A percentile compares a stretch with the other conserved stretches of the same genome.
These are phyloP conservation scores for Extremus antarcticus DNA, from an alignment of 495 filamentous ascomycete genomes.

Conservation along the genomic window DNA sequence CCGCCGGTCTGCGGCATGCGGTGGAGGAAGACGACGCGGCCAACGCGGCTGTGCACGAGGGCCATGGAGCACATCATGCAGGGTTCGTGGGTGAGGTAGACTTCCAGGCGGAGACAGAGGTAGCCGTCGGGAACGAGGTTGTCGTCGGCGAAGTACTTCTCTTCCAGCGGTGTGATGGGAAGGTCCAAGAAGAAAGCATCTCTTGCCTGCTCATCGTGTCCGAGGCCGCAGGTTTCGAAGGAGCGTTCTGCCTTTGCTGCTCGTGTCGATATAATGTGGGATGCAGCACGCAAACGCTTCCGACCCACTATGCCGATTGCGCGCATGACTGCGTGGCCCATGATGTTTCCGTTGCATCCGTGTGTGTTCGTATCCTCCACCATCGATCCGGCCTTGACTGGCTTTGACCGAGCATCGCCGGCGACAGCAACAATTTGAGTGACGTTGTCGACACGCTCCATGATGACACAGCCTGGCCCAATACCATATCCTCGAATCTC, in stretches of 20 bases:
- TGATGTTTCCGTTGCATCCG: constrained; percentile 49
- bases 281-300: constrained; percentile 37
- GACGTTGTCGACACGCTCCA: constrained; percentile 41
- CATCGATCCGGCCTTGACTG: constrained; percentile 30
- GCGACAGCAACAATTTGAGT: constrained; percentile 56
- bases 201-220: constrained; percentile 10
- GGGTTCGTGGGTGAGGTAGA: constrained; percentile 89
- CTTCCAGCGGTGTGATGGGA: constrained; percentile 29
- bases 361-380: background rate
- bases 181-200: constrained; percentile 30
- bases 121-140: constrained; percentile 61
- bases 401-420: constrained; percentile 53
- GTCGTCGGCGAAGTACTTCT: constrained; percentile 29
- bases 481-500: constrained; percentile 50
- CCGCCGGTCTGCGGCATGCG: constrained; percentile 52
- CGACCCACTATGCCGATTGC: constrained; percentile 80
- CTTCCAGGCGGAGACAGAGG: constrained; percentile 79
- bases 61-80: constrained; percentile 97
- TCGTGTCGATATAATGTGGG: background rate
- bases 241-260: constrained; percentile 12
- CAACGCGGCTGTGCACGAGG: constrained; percentile 80
- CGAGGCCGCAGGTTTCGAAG: constrained; percentile 15
- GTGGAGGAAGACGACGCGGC: constrained; percentile 63
- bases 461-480: constrained; percentile 68
- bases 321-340: constrained; percentile 74